Evolutionary conservation across 2,329 filamentous ascomycete genomes (phyloP), one percentile per base, ranked within the genome.

Genomic region (Amauroascus verrucosus): DNA sequence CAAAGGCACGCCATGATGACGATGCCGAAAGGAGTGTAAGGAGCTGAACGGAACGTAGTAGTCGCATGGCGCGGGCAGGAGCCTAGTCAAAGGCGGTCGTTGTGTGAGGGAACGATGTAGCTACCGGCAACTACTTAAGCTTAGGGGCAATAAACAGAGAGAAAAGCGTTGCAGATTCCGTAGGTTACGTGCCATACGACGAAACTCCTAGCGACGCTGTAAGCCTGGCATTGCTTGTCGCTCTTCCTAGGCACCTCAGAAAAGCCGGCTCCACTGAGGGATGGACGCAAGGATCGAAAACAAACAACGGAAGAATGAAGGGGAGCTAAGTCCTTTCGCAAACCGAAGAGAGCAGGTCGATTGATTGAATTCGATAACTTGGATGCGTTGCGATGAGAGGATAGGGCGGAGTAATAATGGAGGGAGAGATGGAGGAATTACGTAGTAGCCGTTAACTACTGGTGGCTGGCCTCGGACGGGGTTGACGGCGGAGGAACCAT

Each of bases 1-100:
- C 63, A 6, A 53, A 53, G 24, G 49, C 58, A 26, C 55, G 59
- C 59, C 57, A 62, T 61, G 58, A 47, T 38, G 64, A 51, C 20
- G 64, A 59, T 45, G 64, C 56, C 38, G 61, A 54, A 30, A 57
- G 45, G 47, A 56, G 51, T 30, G 49, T 26, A 37, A 56, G 51
- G 40, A 55, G 26, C 33, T 52, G 33, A 30, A 50, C 30, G 24
- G 44, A 20, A 18, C 35, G 35, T 20, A 43, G 14, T 24, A 45
- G 41, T 30, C 51, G 58, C 61, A 63, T 58, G 33, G 48, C 24
- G 24, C 4, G 14, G 24, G 13, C 13, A 16, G 24, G 14, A 45
- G 45, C 13, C 41, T 11, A 41, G 13, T 9, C 9, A 33, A 30
- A 55, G 41, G 58, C 55, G 20, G 48, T 48, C 49, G 28, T 48